Percentiles rank a stretch among this genome's conserved stretches.
Conservation (phyloP, 306 rosid species). For the Citrullus mucosospermus region DNA sequence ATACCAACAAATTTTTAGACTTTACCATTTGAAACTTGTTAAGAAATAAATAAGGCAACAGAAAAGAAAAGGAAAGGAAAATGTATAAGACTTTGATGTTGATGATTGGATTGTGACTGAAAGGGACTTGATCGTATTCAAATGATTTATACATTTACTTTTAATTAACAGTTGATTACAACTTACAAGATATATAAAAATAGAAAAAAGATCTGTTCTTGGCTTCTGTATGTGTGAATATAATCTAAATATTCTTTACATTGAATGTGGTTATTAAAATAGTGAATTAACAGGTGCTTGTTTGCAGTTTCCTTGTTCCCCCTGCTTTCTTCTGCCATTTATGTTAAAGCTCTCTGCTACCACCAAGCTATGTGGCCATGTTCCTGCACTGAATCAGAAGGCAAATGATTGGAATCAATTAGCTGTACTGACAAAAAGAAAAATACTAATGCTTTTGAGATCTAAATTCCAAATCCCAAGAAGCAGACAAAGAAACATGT, state of each 20-base stretch:
- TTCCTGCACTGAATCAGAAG: constrained; percentile 3
- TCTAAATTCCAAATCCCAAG: constrained; percentile 5
- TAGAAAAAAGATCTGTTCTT: background rate
- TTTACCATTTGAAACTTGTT: background rate
- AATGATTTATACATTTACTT: background rate
- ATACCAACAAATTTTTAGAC: background rate
- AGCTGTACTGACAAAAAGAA: constrained; percentile 3
- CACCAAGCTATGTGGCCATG: background rate
- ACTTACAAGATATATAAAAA: background rate
- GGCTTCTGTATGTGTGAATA: background rate
- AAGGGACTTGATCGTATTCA: background rate
- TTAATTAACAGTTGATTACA: background rate
- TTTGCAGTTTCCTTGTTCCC: background rate
- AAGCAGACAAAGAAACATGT: background rate
- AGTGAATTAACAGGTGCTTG: background rate
- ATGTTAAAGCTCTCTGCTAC: background rate
- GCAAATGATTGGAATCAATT: constrained; percentile 5
- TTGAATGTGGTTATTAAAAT: background rate
- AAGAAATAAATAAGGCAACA: background rate
- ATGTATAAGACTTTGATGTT: background rate
- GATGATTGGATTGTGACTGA: background rate
- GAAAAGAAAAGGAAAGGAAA: background rate
- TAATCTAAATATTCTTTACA: background rate
- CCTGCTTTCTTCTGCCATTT: constrained; percentile 1
- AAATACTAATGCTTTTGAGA: background rate